Evolutionary conservation across 2,329 filamentous ascomycete genomes (phyloP).

Genomic region (Fusarium pseudoanthophilum): DNA sequence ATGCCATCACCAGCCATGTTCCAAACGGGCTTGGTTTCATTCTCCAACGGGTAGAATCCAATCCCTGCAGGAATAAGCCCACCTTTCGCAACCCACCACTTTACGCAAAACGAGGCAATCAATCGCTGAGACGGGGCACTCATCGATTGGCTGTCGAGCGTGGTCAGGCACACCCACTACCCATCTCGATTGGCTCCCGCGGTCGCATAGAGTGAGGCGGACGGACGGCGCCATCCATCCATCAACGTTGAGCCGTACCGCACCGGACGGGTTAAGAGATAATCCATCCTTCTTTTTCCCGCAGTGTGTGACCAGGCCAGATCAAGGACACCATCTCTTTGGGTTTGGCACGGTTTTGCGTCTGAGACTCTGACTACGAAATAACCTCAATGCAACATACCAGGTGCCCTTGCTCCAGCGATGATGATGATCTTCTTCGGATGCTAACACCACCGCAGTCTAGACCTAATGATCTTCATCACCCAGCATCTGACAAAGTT

Average conservation of each 20-base stretch:
- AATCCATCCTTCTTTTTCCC: slow-evolving; percentile 1
- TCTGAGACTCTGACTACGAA: slow-evolving; percentile 3
- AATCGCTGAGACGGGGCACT: slow-evolving; percentile 41
- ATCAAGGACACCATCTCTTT: slow-evolving; percentile 29
- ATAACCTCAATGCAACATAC: slow-evolving; percentile 31
- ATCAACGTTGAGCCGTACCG: not conserved
- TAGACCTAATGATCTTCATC: slow-evolving; percentile 37
- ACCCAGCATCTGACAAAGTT: slow-evolving; percentile 8
- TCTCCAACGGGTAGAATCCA: slow-evolving; percentile 17
- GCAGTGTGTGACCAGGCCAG: not conserved
- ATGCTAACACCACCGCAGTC: slow-evolving; percentile 16
- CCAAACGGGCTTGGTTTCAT: slow-evolving; percentile 18
- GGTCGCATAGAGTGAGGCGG: slow-evolving; percentile 44
- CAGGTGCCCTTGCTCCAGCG: slow-evolving; percentile 4
- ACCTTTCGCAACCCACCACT: slow-evolving; percentile 35
- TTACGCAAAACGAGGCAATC: slow-evolving; percentile 45
- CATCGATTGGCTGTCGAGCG: slow-evolving; percentile 42
- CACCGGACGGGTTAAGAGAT: slow-evolving; percentile 2
- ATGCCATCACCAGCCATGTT: slow-evolving; percentile 29
- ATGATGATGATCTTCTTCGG: slow-evolving; percentile 23
- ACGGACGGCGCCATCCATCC: slow-evolving; percentile 21
- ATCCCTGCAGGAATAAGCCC: slow-evolving; percentile 22
- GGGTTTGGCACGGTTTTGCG: not conserved
- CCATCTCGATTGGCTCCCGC: slow-evolving; percentile 42
- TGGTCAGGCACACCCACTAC: slow-evolving; percentile 36